Base-by-base conservation (phyloP, 495 filamentous ascomycete species). In the Tuber melanosporum region DNA sequence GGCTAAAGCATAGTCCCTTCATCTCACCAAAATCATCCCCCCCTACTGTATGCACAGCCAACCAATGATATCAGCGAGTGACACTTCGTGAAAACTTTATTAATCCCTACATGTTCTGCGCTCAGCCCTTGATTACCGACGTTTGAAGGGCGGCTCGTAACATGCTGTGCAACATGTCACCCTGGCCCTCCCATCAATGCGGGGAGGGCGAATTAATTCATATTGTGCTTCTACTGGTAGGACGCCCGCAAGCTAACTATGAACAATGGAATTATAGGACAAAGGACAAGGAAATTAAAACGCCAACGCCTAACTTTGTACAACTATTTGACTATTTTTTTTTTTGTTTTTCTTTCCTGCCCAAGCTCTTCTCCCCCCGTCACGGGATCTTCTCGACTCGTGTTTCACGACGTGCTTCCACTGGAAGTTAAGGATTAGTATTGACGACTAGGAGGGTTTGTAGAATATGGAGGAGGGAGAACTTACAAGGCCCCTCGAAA, bases 281-380 rank as follows among this genome's bases (percentile, higher is more conserved):
- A 32, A 1, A 41, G 39, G 39, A 17, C 14, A 66, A 36, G 57
- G 57, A 66, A 66, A 66, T 66, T 66, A 66, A 26, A 36, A 36
- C 57, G 57, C 57, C 57, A 66, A 66, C 57, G 26, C 57, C 57
- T 36, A 66, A 66, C 26, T 66, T 66, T 66, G 26, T 66, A 66
- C 57, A 66, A 66, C 14, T 66, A 15, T 66, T 66, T 52, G 6
- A 1, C 1, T n/a, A 0, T 52, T 4, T 4, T 62, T 32, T 3
- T 66, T 17, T 66, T 66, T 66, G 32, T 32, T 32, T 32, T 1
- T 32, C 32, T 66, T 2, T 1, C 10, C 32, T 26, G 5, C 32
- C 26, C 26, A 32, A 7, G 57, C 36, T 36, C 3, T 66, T 2
- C 32, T 36, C 15, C 15, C 15, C 26, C 12, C 5, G 1, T 66